phyloP scores from a whole-genome alignment of 805 yeast genomes.

The Komagataella kurtzmanii region DNA sequence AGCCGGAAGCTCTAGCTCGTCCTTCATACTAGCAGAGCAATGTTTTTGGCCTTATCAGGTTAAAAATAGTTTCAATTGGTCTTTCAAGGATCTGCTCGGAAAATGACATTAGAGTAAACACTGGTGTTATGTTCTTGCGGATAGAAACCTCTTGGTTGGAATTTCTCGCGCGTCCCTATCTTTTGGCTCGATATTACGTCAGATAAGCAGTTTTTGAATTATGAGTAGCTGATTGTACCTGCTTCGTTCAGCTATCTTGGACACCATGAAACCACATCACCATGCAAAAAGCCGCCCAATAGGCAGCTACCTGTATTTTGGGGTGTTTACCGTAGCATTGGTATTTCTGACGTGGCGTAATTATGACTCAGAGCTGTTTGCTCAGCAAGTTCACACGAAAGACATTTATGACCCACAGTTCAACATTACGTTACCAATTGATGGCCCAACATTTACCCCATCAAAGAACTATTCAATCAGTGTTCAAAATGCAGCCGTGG shows the following conservation, averaged over 20 bases:
- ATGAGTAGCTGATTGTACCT: not conserved
- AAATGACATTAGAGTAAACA: not conserved
- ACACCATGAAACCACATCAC: not conserved
- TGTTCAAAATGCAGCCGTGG: conserved; percentile 46
- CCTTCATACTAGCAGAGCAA: not conserved
- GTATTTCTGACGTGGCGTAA: not conserved
- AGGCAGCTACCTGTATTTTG: not conserved
- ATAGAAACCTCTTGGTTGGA: not conserved
- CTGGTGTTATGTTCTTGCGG: not conserved
- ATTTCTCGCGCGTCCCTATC: not conserved
- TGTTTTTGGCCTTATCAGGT: not conserved
- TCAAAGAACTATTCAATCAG: conserved; percentile 19
- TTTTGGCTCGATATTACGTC: not conserved
- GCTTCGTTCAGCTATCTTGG: not conserved
- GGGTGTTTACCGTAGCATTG: not conserved
- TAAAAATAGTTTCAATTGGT: not conserved
- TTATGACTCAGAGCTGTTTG: not conserved
- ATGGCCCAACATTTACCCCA: conserved; percentile 31
- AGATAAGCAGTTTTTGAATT: not conserved
- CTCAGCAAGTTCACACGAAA: not conserved
- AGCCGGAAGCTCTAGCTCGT: not conserved
- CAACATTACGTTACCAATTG: conserved; percentile 4
- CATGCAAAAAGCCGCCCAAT: not conserved
- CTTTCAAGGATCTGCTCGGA: not conserved
- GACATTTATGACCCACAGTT: not conserved